A percentile compares a stretch with the other conserved stretches of the same genome.
phyloP scores from a whole-genome alignment of 495 filamentous ascomycete genomes.

The Venustampulla echinocandica region DNA sequence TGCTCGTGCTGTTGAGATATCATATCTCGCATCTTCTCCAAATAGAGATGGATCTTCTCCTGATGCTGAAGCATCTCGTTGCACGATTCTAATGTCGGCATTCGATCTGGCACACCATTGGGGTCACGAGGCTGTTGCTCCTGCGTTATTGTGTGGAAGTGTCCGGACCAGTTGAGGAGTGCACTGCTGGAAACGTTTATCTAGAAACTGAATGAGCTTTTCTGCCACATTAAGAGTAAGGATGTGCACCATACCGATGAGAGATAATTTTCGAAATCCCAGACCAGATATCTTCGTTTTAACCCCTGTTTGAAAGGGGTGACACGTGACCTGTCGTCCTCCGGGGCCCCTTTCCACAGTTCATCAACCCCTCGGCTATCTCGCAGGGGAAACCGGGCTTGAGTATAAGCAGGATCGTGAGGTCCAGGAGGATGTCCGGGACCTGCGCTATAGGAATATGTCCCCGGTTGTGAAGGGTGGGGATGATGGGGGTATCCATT shows the following conservation, averaged over 20 bases:
- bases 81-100: conserved; percentile 20
- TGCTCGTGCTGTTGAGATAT: conserved; percentile 14
- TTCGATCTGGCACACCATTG: conserved; percentile 17
- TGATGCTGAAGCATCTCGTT: conserved; percentile 15
- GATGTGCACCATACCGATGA: conserved; percentile 18
- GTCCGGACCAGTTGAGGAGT: conserved; percentile 13
- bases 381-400: conserved; percentile 13
- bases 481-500: conserved; percentile 19
- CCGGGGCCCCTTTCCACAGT: conserved; percentile 11
- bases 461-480: conserved; percentile 2
- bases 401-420: conserved; percentile 6
- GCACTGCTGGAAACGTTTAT: conserved; percentile 10
- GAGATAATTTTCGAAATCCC: conserved; percentile 21
- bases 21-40: conserved; percentile 15
- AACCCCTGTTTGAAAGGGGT: conserved; percentile 13
- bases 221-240: too few relatives aligned
- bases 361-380: conserved; percentile 7
- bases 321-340: conserved; percentile 4
- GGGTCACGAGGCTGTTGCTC: conserved; percentile 16
- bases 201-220: too few relatives aligned
- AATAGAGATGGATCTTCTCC: conserved; percentile 4
- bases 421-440: conserved; percentile 5
- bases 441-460: conserved; percentile 7
- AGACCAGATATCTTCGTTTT: conserved; percentile 20
- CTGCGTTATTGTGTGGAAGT: conserved; percentile 18